Percentiles rank a stretch among this genome's conserved stretches.
These are phyloP conservation scores for Solanum bukasovii DNA, from an alignment of 257 asterid genomes.

Conservation along the genomic window DNA sequence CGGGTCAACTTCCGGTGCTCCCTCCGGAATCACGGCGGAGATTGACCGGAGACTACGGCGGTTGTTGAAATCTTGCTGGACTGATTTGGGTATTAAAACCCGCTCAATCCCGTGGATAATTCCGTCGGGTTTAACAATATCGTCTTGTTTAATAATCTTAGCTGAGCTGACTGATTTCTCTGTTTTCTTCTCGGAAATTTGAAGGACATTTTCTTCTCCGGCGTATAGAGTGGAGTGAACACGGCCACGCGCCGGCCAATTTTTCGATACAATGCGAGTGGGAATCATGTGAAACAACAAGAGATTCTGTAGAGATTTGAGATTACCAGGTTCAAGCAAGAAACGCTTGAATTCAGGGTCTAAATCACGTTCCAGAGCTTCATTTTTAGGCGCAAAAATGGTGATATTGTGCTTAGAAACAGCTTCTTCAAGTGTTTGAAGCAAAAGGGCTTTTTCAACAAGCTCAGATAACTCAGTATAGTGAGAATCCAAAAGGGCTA, in stretches of 20 bases:
- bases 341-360: conserved; percentile 91
- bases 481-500: conserved; percentile 82
- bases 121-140: conserved; percentile 77
- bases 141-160: conserved; percentile 22
- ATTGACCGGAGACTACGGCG: conserved; percentile 58
- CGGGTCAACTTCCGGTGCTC: conserved; percentile 93
- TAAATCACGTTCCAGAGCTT: conserved; percentile 72
- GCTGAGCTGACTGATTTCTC: background rate
- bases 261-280: conserved; percentile 43
- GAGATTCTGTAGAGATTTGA: conserved; percentile 60
- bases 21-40: conserved; percentile 71
- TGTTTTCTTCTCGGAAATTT: background rate
- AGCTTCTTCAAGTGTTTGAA: conserved; percentile 77
- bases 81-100: conserved; percentile 21
- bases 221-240: background rate
- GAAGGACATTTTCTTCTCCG: background rate
- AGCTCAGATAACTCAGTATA: conserved; percentile 90
- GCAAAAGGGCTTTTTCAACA: conserved; percentile 76
- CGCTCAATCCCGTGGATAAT: conserved; percentile 93
- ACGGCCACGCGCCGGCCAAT: background rate
- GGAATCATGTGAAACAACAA: conserved; percentile 81
- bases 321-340: conserved; percentile 72
- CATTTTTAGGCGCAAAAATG: conserved; percentile 76
- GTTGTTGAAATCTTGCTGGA: conserved; percentile 19
- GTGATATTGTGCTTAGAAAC: conserved; percentile 76